Evolutionary conservation across 305 asterid species (phyloP).

Genomic region (Fraxinus floribunda): DNA sequence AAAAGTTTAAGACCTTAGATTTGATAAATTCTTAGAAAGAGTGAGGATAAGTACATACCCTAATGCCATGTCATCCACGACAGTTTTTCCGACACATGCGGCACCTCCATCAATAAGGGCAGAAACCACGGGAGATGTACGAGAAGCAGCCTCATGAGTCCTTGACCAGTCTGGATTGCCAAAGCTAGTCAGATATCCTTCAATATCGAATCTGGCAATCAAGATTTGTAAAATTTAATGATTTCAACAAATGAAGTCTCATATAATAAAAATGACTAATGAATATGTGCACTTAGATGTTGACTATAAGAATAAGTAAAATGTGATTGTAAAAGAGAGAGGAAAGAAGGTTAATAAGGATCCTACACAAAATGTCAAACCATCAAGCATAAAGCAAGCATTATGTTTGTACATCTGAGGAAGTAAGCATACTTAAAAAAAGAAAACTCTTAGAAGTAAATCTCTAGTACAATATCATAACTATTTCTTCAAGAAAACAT

Average conservation of each 20-base stretch:
- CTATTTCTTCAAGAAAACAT: background rate
- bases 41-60: conserved; percentile 51
- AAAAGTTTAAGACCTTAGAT: conserved; percentile 2
- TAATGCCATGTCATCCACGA: conserved; percentile 89
- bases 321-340: background rate
- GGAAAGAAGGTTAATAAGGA: background rate
- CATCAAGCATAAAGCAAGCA: background rate
- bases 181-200: conserved; percentile 84
- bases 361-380: background rate
- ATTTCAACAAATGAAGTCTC: background rate
- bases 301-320: background rate
- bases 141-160: conserved; percentile 77
- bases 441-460: background rate
- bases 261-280: background rate
- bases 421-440: background rate
- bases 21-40: background rate
- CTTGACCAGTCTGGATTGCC: conserved; percentile 96
- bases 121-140: conserved; percentile 66
- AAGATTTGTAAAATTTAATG: conserved; percentile 22
- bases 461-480: background rate
- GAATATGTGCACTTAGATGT: background rate
- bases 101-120: conserved; percentile 96
- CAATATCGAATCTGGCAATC: conserved; percentile 68
- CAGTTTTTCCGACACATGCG: conserved; percentile 81
- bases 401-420: background rate